Conservation (phyloP, 2,329 filamentous ascomycete genomes). For the Cladosporium cucumerinum region DNA sequence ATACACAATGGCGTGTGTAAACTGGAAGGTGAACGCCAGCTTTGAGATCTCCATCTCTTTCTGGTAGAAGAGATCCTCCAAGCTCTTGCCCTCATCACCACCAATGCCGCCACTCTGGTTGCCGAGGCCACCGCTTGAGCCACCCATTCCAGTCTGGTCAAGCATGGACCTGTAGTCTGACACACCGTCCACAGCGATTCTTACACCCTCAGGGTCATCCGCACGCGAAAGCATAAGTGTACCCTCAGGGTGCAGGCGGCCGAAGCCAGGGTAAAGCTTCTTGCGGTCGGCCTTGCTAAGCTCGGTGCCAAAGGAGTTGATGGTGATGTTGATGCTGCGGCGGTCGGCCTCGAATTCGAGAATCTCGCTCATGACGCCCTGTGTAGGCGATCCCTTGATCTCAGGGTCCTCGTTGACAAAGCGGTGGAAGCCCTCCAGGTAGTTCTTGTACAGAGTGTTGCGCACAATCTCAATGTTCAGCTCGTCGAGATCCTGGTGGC, state of each 20-base stretch:
- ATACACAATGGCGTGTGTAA: slow-evolving; percentile 91
- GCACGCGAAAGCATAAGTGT: slow-evolving; percentile 91
- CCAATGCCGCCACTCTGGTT: slow-evolving; percentile 82
- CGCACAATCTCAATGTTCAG: slow-evolving; percentile 98
- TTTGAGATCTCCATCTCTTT: slow-evolving; percentile 99
- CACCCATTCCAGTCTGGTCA: slow-evolving; percentile 78
- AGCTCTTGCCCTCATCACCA: slow-evolving; percentile 74
- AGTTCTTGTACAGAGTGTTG: slow-evolving; percentile 99
- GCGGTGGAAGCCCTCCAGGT: slow-evolving; percentile 93
- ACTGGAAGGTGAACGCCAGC: slow-evolving; percentile 90
- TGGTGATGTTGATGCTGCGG: slow-evolving; percentile 95
- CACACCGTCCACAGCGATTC: slow-evolving; percentile 88
- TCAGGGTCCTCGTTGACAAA: slow-evolving; percentile 90
- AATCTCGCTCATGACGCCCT: slow-evolving; percentile 93
- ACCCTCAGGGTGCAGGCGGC: slow-evolving; percentile 87
- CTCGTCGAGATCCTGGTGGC: slow-evolving; percentile 95
- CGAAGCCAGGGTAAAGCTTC: slow-evolving; percentile 93
- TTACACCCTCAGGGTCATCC: slow-evolving; percentile 90
- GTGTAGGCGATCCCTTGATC: slow-evolving; percentile 80
- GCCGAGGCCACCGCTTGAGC: slow-evolving; percentile 67
- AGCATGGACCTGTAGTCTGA: slow-evolving; percentile 95
- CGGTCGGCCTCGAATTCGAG: slow-evolving; percentile 96
- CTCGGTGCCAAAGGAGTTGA: slow-evolving; percentile 98
- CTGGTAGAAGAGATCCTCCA: slow-evolving; percentile 98
- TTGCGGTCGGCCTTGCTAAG: slow-evolving; percentile 88